These are phyloP conservation scores for Geotrichum klebahnii DNA, from an alignment of 1,139 yeast species.

Conservation along the genomic window DNA sequence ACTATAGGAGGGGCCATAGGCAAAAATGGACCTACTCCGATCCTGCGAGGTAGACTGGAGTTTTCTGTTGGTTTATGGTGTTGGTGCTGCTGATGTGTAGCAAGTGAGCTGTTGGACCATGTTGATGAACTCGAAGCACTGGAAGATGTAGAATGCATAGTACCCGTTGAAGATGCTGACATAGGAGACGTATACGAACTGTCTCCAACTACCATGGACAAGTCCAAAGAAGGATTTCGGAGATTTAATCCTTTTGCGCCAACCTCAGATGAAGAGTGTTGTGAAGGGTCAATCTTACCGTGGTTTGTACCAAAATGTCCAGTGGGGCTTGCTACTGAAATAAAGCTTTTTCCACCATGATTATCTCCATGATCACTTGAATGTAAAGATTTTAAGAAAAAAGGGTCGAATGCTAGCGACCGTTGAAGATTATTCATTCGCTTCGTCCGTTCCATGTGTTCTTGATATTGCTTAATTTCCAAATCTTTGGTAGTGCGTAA, in stretches of 20 bases:
- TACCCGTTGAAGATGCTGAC: conserved; percentile 7
- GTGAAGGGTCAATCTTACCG: background rate
- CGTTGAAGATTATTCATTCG: conserved; percentile 9
- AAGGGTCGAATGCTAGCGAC: conserved; percentile 8
- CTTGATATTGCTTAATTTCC: conserved; percentile 39
- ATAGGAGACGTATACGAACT: conserved; percentile 2
- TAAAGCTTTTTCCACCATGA: background rate
- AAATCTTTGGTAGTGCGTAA: conserved; percentile 40
- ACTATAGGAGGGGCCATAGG: conserved; percentile 2
- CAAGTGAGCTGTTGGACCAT: background rate
- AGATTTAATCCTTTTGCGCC: background rate
- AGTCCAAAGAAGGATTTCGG: conserved; percentile 3
- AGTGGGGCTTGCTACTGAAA: background rate
- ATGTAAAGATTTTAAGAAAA: background rate
- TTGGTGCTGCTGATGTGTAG: conserved; percentile 1
- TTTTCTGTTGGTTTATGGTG: background rate
- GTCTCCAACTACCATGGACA: background rate
- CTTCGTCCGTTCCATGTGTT: conserved; percentile 23
- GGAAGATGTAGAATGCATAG: background rate
- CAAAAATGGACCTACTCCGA: conserved; percentile 11
- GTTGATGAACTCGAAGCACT: conserved; percentile 4
- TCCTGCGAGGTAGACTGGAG: conserved; percentile 1
- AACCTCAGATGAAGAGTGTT: background rate
- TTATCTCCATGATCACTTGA: background rate
- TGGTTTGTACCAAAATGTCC: no score